Conservation (phyloP, 148 eudicot genomes). For the Rhododendron simsii region DNA sequence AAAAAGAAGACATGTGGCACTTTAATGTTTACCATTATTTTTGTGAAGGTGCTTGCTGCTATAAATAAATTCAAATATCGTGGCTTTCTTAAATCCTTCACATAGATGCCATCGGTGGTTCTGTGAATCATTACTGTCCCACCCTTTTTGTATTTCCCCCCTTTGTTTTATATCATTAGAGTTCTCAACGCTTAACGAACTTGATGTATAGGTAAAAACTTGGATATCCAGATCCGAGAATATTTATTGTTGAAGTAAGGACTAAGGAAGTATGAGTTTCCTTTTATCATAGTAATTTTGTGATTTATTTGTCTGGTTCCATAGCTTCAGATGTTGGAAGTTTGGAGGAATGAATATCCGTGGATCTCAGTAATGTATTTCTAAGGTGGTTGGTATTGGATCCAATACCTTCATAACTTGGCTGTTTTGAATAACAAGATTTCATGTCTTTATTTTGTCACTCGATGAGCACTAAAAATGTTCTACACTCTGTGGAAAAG, state of each 20-base stretch:
- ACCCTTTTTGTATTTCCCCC: background rate
- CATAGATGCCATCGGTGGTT: background rate
- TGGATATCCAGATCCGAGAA: background rate
- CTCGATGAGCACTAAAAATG: background rate
- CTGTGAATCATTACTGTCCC: background rate
- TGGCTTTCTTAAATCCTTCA: background rate
- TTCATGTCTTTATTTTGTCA: background rate
- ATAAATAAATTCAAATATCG: background rate
- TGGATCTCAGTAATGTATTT: background rate
- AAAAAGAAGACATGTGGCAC: background rate
- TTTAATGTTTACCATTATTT: background rate
- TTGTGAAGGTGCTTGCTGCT: constrained; percentile 7
- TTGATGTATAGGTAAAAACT: background rate
- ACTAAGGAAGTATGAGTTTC: background rate
- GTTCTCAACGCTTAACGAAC: background rate
- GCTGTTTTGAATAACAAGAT: background rate
- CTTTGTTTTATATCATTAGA: background rate
- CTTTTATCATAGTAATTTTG: background rate
- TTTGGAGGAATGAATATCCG: background rate
- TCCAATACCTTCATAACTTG: background rate
- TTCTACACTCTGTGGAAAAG: background rate
- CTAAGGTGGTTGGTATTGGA: background rate
- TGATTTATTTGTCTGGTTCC: background rate
- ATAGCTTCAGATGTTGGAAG: background rate
- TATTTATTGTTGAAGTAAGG: background rate